Base-by-base conservation (phyloP, 2,329 filamentous ascomycete species). In the Dothidotthia symphoricarpi region DNA sequence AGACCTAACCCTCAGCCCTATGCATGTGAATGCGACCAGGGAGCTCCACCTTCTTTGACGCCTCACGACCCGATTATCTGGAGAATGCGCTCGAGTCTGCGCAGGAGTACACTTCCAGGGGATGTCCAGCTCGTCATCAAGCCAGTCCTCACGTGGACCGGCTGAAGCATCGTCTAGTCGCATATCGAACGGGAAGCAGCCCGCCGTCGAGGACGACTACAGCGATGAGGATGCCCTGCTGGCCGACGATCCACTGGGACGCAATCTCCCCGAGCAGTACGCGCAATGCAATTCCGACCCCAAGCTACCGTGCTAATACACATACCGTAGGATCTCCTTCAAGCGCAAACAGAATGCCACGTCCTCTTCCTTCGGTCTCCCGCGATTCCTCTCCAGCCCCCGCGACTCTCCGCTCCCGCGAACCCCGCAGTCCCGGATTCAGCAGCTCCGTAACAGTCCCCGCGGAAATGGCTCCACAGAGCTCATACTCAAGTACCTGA, bases 301-400 rank as follows among this genome's bases (percentile, higher is more conserved):
- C n/a, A n/a, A 1, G 10, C 2, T 5, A 14, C 12, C 9, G 16
- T 15, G 31, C 41, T 45, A 19, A 50, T 27, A 1, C 5, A 25
- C 7, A 11, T 6, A 4, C n/a, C 28, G 6, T 28, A 73, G 70
- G 17, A 68, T 86, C 36, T 85, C 83, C 24, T 88, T 88, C 70
- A 88, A 87, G 71, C 81, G 85, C 58, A 83, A 80, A 48, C 76
- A 80, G 51, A 83, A 75, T 44, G 51, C 59, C 70, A 36, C 69
- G 10, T 39, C 52, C 13, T 47, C 60, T 3, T 43, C 64, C 3
- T 66, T 74, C 49, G 62, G 66, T 31, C 59, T 75, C 39, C 66
- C 67, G 32, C 57, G 69, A 39, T 72, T 75, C 57, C 61, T 76
- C 45, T 61, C 69, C 32, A 60, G 53, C 45, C 59, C 51, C 44